Base-by-base conservation (phyloP, 192 early-diverging fungal species). In the Coemansia asiatica region DNA sequence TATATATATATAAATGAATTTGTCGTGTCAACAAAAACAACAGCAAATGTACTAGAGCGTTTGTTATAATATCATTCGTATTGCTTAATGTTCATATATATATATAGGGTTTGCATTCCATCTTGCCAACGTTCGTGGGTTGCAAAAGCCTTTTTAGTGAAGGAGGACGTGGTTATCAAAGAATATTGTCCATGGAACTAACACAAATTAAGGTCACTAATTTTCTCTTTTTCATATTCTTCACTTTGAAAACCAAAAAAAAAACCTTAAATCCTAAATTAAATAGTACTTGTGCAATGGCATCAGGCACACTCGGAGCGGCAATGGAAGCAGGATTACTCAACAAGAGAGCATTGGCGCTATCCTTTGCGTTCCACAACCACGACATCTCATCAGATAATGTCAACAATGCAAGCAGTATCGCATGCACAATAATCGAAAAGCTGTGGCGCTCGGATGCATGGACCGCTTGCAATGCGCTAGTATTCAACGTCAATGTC, bases 291-390 rank as follows among this genome's bases (percentile, higher is more conserved):
- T 73, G 71, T 36, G 71, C 71, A 1, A 31, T 73, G 54, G 60
- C 65, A 6, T 67, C 71, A 7, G 71, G 71, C 19, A 73, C 71
- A 16, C 57, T 73, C 19, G 64, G 71, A 1, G 71, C 64, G 15
- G 71, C 66, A 28, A 73, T 73, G 61, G 71, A 73, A 10, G 71
- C 71, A 2, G 66, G 60, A 1, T 55, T 73, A 13, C 35, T 49
- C 28, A 44, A 55, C 16, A 63, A 47, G 23, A 47, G 27, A 22
- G 60, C 66, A 23, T 7, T 67, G 15, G 71, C 71, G 6, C 44
- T 73, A 13, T 73, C 71, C 4, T 73, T 67, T 67, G 71, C 65
- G 12, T 73, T 73, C 22, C 67, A 38, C 23, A 67, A 67, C 29
- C 48, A 60, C 47, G 66, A 73, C 23, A 73, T 73, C 15, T 63